These are phyloP conservation scores for Tylopilus rubrobrunneus DNA, from an alignment of 768 basidiomycete species.

Conservation along the genomic window DNA sequence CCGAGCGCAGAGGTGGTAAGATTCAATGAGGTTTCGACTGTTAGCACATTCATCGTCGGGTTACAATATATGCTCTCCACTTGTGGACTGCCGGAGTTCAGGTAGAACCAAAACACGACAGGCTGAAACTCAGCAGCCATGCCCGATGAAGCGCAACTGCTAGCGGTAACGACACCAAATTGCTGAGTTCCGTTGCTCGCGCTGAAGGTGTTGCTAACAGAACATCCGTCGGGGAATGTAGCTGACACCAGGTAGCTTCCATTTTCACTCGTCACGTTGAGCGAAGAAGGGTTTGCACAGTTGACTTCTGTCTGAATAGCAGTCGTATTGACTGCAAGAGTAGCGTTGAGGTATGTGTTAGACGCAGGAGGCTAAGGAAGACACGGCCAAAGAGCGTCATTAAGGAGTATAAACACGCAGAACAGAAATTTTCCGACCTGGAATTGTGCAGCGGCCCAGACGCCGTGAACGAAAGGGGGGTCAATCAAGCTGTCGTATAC, in stretches of 20 bases:
- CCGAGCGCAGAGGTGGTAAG: slow-evolving; percentile 42
- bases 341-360: slow-evolving; percentile 45
- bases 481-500: slow-evolving; percentile 42
- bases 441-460: slow-evolving; percentile 57
- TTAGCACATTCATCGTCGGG: slow-evolving; percentile 44
- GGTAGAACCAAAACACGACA: slow-evolving; percentile 68
- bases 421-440: slow-evolving; percentile 31
- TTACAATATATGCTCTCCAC: slow-evolving; percentile 55
- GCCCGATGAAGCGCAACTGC: slow-evolving; percentile 28
- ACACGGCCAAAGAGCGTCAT: background rate
- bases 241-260: slow-evolving; percentile 39
- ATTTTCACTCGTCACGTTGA: slow-evolving; percentile 19
- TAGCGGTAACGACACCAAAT: slow-evolving; percentile 44
- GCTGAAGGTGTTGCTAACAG: slow-evolving; percentile 34
- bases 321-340: slow-evolving; percentile 49
- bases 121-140: slow-evolving; percentile 43
- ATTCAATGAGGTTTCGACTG: slow-evolving; percentile 41
- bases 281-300: slow-evolving; percentile 40
- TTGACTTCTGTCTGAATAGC: slow-evolving; percentile 43
- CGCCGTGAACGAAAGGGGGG: slow-evolving; percentile 51
- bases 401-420: background rate
- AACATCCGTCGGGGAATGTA: slow-evolving; percentile 49
- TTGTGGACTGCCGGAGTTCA: slow-evolving; percentile 34
- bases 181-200: slow-evolving; percentile 38
- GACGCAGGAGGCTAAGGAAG: slow-evolving; percentile 38